A percentile compares a stretch with the other conserved stretches of the same genome.
Evolutionary conservation across 352 stramenopile genomes (phyloP).

Genomic region (Phytopythium delawarense): DNA sequence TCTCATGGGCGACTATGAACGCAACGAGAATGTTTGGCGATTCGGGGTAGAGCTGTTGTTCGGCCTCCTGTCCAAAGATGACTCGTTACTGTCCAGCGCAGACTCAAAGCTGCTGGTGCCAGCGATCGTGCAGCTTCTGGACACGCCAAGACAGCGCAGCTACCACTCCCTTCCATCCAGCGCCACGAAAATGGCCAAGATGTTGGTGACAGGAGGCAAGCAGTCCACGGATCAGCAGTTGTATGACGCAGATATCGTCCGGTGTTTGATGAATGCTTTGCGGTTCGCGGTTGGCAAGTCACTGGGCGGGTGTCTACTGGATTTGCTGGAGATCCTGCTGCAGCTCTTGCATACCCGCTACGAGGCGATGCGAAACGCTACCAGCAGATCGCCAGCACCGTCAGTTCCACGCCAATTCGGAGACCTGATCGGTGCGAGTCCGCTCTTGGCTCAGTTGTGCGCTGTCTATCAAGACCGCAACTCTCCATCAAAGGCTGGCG

Average conservation of each 20-base stretch:
- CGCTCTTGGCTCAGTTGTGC: conserved; percentile 37
- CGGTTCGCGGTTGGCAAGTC: conserved; percentile 15
- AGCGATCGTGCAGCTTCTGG: conserved; percentile 27
- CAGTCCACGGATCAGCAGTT: conserved; percentile 12
- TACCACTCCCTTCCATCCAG: conserved; percentile 29
- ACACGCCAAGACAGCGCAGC: conserved; percentile 15
- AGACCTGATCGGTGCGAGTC: conserved; percentile 18
- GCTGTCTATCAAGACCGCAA: conserved; percentile 9
- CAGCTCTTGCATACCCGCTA: conserved; percentile 34
- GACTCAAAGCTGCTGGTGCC: conserved; percentile 18
- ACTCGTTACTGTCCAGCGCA: conserved; percentile 19
- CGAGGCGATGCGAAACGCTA: conserved; percentile 16
- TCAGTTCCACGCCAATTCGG: conserved; percentile 20
- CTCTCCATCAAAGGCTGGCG: background rate
- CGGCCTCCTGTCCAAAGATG: conserved; percentile 32
- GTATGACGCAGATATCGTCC: conserved; percentile 27
- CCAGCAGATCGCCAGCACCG: background rate
- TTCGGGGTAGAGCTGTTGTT: conserved; percentile 47
- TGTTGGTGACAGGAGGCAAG: conserved; percentile 21
- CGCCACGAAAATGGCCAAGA: conserved; percentile 29
- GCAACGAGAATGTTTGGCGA: conserved; percentile 46
- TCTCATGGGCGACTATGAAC: conserved; percentile 3
- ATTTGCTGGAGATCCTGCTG: conserved; percentile 31
- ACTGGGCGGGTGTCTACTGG: conserved; percentile 13
- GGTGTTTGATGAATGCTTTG: conserved; percentile 19